Base-by-base conservation (phyloP, 1,284 basidiomycete species). In the Cutaneotrichosporon daszewskae region DNA sequence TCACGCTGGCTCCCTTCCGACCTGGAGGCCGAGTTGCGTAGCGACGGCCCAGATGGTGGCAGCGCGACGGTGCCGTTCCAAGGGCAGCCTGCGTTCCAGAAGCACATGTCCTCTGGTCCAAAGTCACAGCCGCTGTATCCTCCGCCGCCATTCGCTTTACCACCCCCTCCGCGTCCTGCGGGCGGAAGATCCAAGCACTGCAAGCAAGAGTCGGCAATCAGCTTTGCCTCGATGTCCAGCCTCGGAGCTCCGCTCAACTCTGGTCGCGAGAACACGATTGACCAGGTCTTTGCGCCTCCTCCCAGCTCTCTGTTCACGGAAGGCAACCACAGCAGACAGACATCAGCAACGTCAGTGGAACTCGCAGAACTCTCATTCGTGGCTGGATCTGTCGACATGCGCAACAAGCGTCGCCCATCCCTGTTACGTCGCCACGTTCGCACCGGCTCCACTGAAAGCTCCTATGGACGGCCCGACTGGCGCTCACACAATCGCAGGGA, bases 191-290 rank as follows among this genome's bases (percentile, higher is more conserved):
- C 13, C n/a, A 9, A 29, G 40, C 65, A 70, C 23, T 35, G 39
- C 8, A 61, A 64, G 28, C 60, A 77, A 10, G 79, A 83, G 34
- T 87, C 86, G 0, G 55, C 79, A 8, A 77, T 83, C 64, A 88
- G 84, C 59, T 81, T 89, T 37, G 80, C 84, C 0, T 88, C 85
- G 0, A 79, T 89, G 19, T 89, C 85, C 0, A 87, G 84, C 0
- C 85, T 85, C 43, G 85, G 86, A 2, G 75, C 74, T 3, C 78
- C 84, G 22, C 73, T 85, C 50, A 76, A 83, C 42, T n/a, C n/a
- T n/a, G n/a, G n/a, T n/a, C n/a, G n/a, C n/a, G n/a, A n/a, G 1
- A 89, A 87, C 65, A 82, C 84, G 37, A 88, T 82, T 74, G 36
- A 67, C 75, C 29, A 75, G 74, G 42, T 78, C 34, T 68, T 68